These are phyloP conservation scores for Metarhizium robertsii DNA, from an alignment of 2,329 filamentous ascomycete species.

Conservation along the genomic window DNA sequence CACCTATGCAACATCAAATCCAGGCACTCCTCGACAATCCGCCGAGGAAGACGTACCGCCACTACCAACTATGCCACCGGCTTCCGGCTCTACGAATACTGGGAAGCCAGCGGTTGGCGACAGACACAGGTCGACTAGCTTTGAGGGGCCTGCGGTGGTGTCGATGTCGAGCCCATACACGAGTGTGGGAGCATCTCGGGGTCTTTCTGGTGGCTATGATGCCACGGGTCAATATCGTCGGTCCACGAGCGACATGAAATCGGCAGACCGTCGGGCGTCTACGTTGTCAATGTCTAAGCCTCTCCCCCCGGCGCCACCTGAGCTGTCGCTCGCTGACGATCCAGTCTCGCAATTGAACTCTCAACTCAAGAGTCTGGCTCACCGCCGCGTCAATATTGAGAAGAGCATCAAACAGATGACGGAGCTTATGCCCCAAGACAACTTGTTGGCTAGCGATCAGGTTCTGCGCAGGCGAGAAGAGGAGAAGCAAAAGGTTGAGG, in stretches of 20 bases:
- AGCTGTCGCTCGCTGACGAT: slow-evolving; percentile 46
- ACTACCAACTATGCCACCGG: slow-evolving; percentile 14
- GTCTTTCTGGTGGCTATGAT: neutral
- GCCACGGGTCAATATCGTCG: slow-evolving; percentile 1
- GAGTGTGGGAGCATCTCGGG: neutral
- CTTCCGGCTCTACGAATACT: slow-evolving; percentile 21
- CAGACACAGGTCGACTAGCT: slow-evolving; percentile 11
- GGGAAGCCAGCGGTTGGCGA: slow-evolving; percentile 19
- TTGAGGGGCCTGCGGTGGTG: slow-evolving; percentile 18
- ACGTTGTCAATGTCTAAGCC: slow-evolving; percentile 41
- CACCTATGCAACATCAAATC: slow-evolving; percentile 45
- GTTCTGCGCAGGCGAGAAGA: slow-evolving; percentile 46
- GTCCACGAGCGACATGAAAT: slow-evolving; percentile 4
- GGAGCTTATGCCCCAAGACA: slow-evolving; percentile 65
- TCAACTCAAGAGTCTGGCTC: slow-evolving; percentile 53
- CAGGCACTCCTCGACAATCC: slow-evolving; percentile 17
- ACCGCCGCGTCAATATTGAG: slow-evolving; percentile 62
- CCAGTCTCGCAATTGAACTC: slow-evolving; percentile 59
- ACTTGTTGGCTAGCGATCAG: slow-evolving; percentile 56
- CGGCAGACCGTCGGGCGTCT: slow-evolving; percentile 17
- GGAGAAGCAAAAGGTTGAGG: slow-evolving; percentile 57
- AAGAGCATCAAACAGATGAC: slow-evolving; percentile 68
- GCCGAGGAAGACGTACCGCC: slow-evolving; percentile 16
- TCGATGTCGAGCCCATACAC: slow-evolving; percentile 15
- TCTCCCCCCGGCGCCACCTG: slow-evolving; percentile 52